A percentile compares a stretch with the other conserved stretches of the same genome.
Conservation (phyloP, 1,284 basidiomycete genomes). For the Ceratobasidium sp. region DNA sequence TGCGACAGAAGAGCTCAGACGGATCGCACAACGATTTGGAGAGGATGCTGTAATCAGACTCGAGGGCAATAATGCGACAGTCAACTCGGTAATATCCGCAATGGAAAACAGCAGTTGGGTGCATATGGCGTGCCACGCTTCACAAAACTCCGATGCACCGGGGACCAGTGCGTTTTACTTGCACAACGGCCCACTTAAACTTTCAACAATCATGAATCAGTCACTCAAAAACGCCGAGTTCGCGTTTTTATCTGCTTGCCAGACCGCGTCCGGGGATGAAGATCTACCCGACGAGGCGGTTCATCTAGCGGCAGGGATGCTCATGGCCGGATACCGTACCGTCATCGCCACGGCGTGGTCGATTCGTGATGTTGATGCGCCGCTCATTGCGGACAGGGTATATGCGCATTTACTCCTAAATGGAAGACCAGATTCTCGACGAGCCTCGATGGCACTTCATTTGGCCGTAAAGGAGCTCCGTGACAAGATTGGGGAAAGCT, state of each 20-base stretch:
- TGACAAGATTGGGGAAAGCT: conserved; percentile 1
- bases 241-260: conserved; percentile 44
- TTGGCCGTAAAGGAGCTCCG: not conserved
- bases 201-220: conserved; percentile 23
- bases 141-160: conserved; percentile 13
- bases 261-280: conserved; percentile 28
- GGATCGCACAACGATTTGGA: not conserved
- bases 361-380: conserved; percentile 24
- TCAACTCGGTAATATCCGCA: conserved; percentile 1
- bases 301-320: conserved; percentile 32
- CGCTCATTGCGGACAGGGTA: conserved; percentile 25
- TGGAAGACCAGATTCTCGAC: not conserved
- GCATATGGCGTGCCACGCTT: conserved; percentile 42
- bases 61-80: conserved; percentile 3
- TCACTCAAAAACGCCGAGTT: conserved; percentile 16
- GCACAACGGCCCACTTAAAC: conserved; percentile 25
- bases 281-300: conserved; percentile 31
- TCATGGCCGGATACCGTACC: conserved; percentile 34
- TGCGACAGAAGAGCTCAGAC: conserved; percentile 6
- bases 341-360: conserved; percentile 44
- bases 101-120: conserved; percentile 30
- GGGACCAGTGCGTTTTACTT: conserved; percentile 21
- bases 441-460: conserved; percentile 8
- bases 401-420: conserved; percentile 18
- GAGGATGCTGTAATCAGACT: not conserved